Evolutionary conservation across 2,329 filamentous ascomycete genomes (phyloP).

Genomic region (Colletotrichum trifolii): DNA sequence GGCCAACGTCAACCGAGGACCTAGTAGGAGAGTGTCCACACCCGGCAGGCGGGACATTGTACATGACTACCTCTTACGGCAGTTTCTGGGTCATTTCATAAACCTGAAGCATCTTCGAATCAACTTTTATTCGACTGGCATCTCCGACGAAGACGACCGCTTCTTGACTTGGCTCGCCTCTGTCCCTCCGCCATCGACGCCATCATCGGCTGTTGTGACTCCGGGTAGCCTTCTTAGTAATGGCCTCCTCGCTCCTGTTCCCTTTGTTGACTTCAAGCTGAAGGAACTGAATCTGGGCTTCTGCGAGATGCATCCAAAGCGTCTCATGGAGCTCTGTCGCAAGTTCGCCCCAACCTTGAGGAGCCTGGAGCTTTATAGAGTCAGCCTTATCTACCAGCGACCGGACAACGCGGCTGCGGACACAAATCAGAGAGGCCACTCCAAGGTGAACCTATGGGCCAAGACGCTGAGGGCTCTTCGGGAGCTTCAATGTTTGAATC

Average conservation of each 20-base stretch:
- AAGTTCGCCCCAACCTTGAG: slow-evolving; percentile 58
- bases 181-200: background rate
- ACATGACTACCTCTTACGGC: slow-evolving; percentile 40
- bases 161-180: slow-evolving; percentile 54
- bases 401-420: slow-evolving; percentile 1
- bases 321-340: slow-evolving; percentile 48
- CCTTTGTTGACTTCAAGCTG: slow-evolving; percentile 48
- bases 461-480: slow-evolving; percentile 47
- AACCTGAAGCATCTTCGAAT: slow-evolving; percentile 64
- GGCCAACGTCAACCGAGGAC: slow-evolving; percentile 25
- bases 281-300: slow-evolving; percentile 57
- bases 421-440: slow-evolving; percentile 10
- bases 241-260: slow-evolving; percentile 27
- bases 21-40: background rate
- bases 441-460: slow-evolving; percentile 50
- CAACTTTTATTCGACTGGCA: slow-evolving; percentile 52
- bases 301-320: slow-evolving; percentile 42
- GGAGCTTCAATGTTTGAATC: slow-evolving; percentile 44
- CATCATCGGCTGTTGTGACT: background rate
- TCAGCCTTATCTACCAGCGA: slow-evolving; percentile 43
- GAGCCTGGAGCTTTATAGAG: slow-evolving; percentile 57
- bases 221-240: background rate
- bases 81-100: slow-evolving; percentile 52
- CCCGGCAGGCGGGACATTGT: background rate
- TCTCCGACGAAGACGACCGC: slow-evolving; percentile 20